Evolutionary conservation across 208 protist genomes (phyloP), one percentile per base, ranked within the genome.

Genomic region (Naegleria lovaniensis): DNA sequence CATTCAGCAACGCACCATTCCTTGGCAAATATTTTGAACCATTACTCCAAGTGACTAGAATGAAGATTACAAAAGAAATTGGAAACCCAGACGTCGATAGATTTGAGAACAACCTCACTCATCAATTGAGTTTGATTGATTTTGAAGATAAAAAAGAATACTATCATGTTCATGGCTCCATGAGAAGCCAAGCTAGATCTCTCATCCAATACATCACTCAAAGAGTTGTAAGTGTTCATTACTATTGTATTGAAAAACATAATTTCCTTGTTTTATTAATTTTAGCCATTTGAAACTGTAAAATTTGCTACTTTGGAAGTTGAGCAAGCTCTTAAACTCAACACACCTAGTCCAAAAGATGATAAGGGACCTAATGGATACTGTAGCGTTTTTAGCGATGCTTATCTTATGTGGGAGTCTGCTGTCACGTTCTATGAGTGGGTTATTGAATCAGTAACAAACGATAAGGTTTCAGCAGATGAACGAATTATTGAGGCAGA

Each of bases 51-150:
- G 41, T 58, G 38, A 48, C 36, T 25, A 58, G 41, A 15, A 36
- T 48, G 9, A 88, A 88, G 22, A 88, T 88, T 22, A 51, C 41
- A 5, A 51, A 58, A 39, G 84, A 88, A 88, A 59, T 88, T 33
- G 84, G 84, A 19, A 88, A 88, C 38, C 84, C 84, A 58, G 84
- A 88, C 3, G 41, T 48, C 3, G 25, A 52, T 15, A 13, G 13
- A n/a, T 58, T 88, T n/a, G 15, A 25, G 9, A 58, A 58, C 19
- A n/a, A 51, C 19, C 39, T 38, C 9, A 88, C 43, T 11, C 39
- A 88, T 38, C 41, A 58, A 88, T 58, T 58, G 6, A 58, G 36
- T n/a, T 38, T 25, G 36, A 33, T 88, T 19, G 84, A 88, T 58
- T 88, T 88, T 25, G 41, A 88, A 9, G 43, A 48, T 38, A 88